phyloP scores from a whole-genome alignment of 169 alveolate species.

The Plasmodium vivax region DNA sequence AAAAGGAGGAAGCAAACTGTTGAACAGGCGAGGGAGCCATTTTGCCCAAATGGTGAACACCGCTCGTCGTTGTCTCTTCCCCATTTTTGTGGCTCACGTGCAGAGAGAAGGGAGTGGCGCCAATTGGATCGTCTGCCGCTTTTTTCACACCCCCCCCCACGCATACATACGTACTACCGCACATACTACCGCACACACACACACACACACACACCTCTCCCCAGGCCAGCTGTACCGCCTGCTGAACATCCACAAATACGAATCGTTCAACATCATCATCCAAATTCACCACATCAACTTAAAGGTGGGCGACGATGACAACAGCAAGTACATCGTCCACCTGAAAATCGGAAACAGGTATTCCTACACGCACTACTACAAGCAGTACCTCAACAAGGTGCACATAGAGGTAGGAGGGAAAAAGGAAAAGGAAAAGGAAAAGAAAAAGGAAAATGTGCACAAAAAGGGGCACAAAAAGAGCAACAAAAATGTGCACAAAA shows the following conservation, averaged over 20 bases:
- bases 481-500: too few species aligned
- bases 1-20: neutral
- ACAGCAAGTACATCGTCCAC: constrained; percentile 46
- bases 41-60: neutral
- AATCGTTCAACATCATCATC: constrained; percentile 40
- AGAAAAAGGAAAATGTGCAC: neutral
- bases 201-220: neutral
- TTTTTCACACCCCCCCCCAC: neutral
- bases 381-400: constrained; percentile 35
- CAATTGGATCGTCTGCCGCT: neutral
- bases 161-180: neutral
- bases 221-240: constrained; percentile 51
- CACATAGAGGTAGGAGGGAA: constrained; percentile 45
- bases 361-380: constrained; percentile 60
- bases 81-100: neutral
- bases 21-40: neutral
- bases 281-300: constrained; percentile 66
- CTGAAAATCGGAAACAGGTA: constrained; percentile 48
- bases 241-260: constrained; percentile 55
- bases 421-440: neutral
- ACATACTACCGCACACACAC: neutral
- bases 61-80: neutral
- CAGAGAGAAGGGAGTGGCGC: neutral
- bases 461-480: too few species aligned
- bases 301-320: constrained; percentile 54